Base-by-base conservation (phyloP, 179 eudicot species). In the Silene vulgaris region DNA sequence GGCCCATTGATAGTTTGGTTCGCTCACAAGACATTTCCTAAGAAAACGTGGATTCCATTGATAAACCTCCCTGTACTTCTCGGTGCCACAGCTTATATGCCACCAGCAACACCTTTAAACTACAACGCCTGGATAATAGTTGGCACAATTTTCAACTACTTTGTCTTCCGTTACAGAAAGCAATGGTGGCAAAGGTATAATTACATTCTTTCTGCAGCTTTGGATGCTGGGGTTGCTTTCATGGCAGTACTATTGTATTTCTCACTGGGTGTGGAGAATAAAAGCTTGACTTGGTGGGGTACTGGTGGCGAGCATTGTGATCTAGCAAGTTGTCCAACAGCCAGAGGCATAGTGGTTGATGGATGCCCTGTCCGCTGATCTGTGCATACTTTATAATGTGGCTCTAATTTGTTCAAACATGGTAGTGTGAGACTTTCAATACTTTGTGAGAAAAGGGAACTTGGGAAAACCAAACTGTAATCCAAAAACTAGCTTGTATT, bases 111-210 rank as follows among this genome's bases (percentile, higher is more conserved):
- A 12, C 52, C 98, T 37, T 56, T 92, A 54, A 94, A 92, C 79
- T 94, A 92, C 91, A 88, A 87, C 30, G 77, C 95, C 6, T 94
- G 98, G 98, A 85, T 92, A 40, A 29, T 88, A 69, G 86, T 92
- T 17, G 99, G 99, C 59, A 95, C 99, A 3, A 75, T 95, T 30
- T 95, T 95, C 87, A 95, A 95, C 82, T 88, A 80, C 69, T 93
- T 93, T 69, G 78, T 95, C 56, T 92, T 86, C 80, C 87, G 91
- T 2, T 90, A 95, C 79, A 71, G 87, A 61, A 93, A 95, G 83
- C 76, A 75, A 62, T 95, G 99, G 99, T 95, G 99, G 99, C 97
- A 93, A 69, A 89, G 97, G 83, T 95, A 95, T 75, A 95, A 95
- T 65, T 95, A 95, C 45, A 85, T 94, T 65, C 93, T 93, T 45